These are phyloP conservation scores for Aspergillus floridensis DNA, from an alignment of 2,329 filamentous ascomycete genomes.

Conservation along the genomic window DNA sequence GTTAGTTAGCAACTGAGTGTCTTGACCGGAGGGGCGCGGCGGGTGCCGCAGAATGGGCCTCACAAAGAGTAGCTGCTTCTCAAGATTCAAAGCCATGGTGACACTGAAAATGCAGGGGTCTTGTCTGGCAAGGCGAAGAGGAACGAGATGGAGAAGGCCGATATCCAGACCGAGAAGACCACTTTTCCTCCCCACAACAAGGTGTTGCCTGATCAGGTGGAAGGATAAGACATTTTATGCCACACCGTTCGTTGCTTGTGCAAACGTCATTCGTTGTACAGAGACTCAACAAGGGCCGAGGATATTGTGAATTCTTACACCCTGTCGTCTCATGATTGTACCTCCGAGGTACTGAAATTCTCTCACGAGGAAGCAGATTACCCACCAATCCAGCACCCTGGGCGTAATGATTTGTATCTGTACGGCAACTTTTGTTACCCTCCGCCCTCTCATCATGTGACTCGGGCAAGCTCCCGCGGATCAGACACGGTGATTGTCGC, in stretches of 20 bases:
- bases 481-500: constrained; percentile 7
- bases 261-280: constrained; percentile 14
- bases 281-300: constrained; percentile 4
- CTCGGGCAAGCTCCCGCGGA: constrained; percentile 8
- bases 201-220: constrained; percentile 16
- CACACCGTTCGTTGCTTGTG: neutral
- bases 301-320: constrained; percentile 7
- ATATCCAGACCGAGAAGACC: neutral
- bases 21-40: neutral
- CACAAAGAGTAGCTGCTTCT: constrained; percentile 66
- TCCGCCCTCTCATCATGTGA: constrained; percentile 16
- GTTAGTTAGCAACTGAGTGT: constrained; percentile 13
- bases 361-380: neutral
- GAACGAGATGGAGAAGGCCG: neutral
- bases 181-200: neutral
- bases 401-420: neutral
- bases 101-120: neutral
- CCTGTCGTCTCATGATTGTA: neutral
- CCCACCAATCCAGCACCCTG: neutral
- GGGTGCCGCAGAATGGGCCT: constrained; percentile 31
- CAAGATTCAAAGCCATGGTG: constrained; percentile 56
- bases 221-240: constrained; percentile 13
- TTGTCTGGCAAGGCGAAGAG: neutral
- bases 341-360: neutral
- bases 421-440: neutral